phyloP scores from a whole-genome alignment of 176 grass and related monocot species.

The Carex parvula region DNA sequence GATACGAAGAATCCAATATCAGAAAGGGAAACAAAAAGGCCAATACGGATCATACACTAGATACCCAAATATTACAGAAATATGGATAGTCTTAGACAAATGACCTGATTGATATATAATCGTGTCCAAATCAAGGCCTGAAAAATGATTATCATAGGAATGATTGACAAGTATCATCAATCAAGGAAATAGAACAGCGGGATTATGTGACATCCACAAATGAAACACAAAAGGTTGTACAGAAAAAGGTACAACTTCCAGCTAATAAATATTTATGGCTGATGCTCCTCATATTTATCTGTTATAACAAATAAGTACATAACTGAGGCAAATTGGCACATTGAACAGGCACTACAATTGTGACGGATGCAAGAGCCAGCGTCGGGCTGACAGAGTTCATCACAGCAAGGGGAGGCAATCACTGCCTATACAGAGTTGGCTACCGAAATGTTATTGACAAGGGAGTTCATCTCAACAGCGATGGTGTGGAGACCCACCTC shows the following conservation, averaged over 20 bases:
- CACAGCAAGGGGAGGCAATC: slow-evolving; percentile 42
- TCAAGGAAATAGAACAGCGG: not conserved
- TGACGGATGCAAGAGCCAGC: slow-evolving; percentile 66
- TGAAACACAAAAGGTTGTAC: not conserved
- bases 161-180: not conserved
- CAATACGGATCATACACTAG: not conserved
- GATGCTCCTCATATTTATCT: not conserved
- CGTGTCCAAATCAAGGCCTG: not conserved
- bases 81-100: not conserved
- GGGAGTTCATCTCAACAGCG: slow-evolving; percentile 58
- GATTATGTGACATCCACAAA: not conserved
- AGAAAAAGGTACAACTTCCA: not conserved
- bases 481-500: slow-evolving; percentile 67
- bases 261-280: not conserved
- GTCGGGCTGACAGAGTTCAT: slow-evolving; percentile 64
- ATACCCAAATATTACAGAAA: not conserved
- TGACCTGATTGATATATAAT: not conserved
- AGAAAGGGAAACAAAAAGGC: not conserved
- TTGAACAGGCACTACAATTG: slow-evolving; percentile 43
- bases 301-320: not conserved
- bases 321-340: not conserved
- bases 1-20: not conserved
- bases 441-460: slow-evolving; percentile 88
- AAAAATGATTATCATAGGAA: not conserved
- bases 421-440: slow-evolving; percentile 80